phyloP scores from a whole-genome alignment of 768 basidiomycete genomes.

The Boletus reticulatus region DNA sequence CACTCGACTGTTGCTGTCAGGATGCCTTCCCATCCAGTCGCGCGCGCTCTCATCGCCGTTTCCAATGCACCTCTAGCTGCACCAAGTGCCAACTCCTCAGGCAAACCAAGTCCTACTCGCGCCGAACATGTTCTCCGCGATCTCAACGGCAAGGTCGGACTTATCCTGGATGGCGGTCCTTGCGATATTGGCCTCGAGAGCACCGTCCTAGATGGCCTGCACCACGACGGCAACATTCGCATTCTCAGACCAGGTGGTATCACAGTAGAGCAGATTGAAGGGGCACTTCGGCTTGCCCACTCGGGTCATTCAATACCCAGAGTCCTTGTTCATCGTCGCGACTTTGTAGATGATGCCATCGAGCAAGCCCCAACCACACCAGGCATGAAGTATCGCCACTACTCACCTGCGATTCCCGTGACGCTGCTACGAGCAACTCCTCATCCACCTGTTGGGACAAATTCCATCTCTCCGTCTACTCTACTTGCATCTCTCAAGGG shows the following conservation, averaged over 20 bases:
- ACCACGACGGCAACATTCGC: slow-evolving; percentile 70
- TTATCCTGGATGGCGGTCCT: slow-evolving; percentile 90
- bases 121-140: slow-evolving; percentile 84
- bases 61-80: slow-evolving; percentile 81
- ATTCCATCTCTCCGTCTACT: slow-evolving; percentile 29
- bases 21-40: slow-evolving; percentile 93
- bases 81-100: slow-evolving; percentile 93
- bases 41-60: slow-evolving; percentile 80
- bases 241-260: slow-evolving; percentile 90
- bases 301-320: slow-evolving; percentile 41
- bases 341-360: slow-evolving; percentile 66
- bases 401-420: slow-evolving; percentile 88
- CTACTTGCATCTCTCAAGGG: slow-evolving; percentile 45
- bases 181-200: slow-evolving; percentile 93
- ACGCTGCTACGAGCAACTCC: slow-evolving; percentile 60
- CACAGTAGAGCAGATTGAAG: slow-evolving; percentile 83
- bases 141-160: slow-evolving; percentile 64
- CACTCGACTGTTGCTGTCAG: slow-evolving; percentile 85
- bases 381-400: slow-evolving; percentile 99
- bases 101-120: slow-evolving; percentile 90
- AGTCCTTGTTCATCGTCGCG: slow-evolving; percentile 77
- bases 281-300: slow-evolving; percentile 46
- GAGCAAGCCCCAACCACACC: slow-evolving; percentile 89
- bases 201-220: slow-evolving; percentile 89
- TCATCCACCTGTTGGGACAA: slow-evolving; percentile 37